These are phyloP conservation scores for Amesomyces nigricolor DNA, from an alignment of 2,329 filamentous ascomycete genomes.

Conservation along the genomic window DNA sequence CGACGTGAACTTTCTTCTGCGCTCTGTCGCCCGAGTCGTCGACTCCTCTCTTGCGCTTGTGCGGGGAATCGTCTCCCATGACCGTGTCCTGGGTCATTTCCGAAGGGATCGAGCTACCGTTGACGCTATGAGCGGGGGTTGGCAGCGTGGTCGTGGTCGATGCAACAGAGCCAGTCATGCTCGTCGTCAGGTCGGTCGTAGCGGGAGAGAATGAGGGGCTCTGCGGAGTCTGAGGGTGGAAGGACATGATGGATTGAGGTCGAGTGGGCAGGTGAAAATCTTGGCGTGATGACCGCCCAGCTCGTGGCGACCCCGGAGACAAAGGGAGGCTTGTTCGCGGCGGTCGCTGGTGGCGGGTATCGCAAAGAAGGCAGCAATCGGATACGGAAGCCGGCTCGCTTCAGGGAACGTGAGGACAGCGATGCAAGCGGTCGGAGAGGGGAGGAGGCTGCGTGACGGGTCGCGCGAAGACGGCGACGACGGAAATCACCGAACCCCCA, in stretches of 20 bases:
- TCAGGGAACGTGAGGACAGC: background rate
- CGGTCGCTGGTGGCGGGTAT: background rate
- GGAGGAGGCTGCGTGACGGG: conserved; percentile 23
- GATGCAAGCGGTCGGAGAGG: conserved; percentile 17
- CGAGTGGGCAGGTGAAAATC: conserved; percentile 28
- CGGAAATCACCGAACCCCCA: conserved; percentile 23
- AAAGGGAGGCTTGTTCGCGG: conserved; percentile 18
- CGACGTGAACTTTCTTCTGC: conserved; percentile 58
- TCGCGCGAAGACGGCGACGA: conserved; percentile 26
- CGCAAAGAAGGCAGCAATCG: conserved; percentile 7
- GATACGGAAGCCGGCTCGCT: background rate
- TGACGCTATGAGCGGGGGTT: conserved; percentile 59
- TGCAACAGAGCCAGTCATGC: conserved; percentile 47
- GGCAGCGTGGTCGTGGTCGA: conserved; percentile 50
- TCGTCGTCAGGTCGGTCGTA: conserved; percentile 46
- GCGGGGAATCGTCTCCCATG: conserved; percentile 48
- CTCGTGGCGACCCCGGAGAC: conserved; percentile 19
- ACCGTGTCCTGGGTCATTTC: conserved; percentile 38
- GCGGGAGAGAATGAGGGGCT: conserved; percentile 57
- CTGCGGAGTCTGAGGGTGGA: conserved; percentile 62
- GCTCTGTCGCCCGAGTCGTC: conserved; percentile 53
- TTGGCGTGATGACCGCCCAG: conserved; percentile 18
- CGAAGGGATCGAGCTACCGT: conserved; percentile 46
- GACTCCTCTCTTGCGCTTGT: conserved; percentile 57
- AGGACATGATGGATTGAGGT: conserved; percentile 50